Evolutionary conservation across 306 rosid species (phyloP).

Genomic region (Trifolium pratense): DNA sequence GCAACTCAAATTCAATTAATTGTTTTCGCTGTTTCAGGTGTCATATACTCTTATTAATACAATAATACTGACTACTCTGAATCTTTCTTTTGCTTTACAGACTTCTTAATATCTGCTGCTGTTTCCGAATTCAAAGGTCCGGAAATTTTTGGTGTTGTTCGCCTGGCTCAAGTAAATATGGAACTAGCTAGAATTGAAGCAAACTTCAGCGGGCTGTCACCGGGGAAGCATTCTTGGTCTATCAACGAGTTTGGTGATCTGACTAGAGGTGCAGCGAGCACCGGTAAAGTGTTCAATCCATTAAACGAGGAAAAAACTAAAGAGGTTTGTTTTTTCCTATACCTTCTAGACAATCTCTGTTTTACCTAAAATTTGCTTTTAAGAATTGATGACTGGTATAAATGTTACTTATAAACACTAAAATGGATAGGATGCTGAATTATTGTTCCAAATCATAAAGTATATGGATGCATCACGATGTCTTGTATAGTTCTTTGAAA

Average conservation of each 20-base stretch:
- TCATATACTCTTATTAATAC: constrained; percentile 13
- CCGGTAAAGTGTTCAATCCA: constrained; percentile 72
- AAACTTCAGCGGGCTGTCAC: constrained; percentile 77
- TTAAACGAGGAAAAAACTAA: constrained; percentile 39
- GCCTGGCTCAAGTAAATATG: constrained; percentile 90
- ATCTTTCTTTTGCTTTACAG: constrained; percentile 54
- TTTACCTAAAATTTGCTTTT: constrained; percentile 5
- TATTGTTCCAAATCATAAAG: background rate
- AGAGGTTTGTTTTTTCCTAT: constrained; percentile 61
- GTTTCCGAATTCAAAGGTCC: constrained; percentile 98
- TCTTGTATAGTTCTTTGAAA: background rate
- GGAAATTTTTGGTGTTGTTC: constrained; percentile 78
- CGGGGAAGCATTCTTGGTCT: constrained; percentile 94
- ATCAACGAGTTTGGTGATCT: constrained; percentile 91
- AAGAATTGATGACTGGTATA: constrained; percentile 14
- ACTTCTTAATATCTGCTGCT: constrained; percentile 83
- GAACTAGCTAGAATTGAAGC: constrained; percentile 92
- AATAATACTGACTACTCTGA: constrained; percentile 13
- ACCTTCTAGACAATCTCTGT: constrained; percentile 22
- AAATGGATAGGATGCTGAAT: constrained; percentile 24
- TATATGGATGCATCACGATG: constrained; percentile 4
- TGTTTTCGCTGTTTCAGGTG: constrained; percentile 23
- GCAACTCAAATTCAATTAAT: constrained; percentile 9
- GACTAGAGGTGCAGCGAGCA: constrained; percentile 88
- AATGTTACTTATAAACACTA: background rate